These are phyloP conservation scores for Silene uniflora DNA, from an alignment of 148 eudicot species.

Conservation along the genomic window DNA sequence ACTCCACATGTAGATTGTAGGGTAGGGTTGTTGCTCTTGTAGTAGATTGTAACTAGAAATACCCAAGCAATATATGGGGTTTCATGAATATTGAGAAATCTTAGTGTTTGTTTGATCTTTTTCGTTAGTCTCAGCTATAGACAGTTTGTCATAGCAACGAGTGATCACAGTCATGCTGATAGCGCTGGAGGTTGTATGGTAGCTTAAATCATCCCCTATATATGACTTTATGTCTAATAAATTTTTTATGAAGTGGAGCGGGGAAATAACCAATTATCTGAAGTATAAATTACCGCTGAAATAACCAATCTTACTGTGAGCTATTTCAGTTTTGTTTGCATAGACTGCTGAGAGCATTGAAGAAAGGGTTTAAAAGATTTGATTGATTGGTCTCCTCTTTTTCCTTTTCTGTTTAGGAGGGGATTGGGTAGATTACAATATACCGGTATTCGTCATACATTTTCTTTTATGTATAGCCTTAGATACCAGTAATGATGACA, in stretches of 20 bases:
- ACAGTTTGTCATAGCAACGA: neutral
- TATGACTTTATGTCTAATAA: neutral
- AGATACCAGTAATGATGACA: neutral
- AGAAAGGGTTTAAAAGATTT: neutral
- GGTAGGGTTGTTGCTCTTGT: neutral
- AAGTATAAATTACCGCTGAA: neutral
- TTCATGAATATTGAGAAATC: neutral
- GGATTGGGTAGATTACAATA: neutral
- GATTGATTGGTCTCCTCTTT: neutral
- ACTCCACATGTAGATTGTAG: neutral
- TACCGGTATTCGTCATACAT: neutral
- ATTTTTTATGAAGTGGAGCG: neutral
- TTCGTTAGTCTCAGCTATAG: neutral
- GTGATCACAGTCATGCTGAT: neutral
- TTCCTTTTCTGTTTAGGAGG: neutral
- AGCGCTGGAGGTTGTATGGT: neutral
- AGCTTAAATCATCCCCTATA: neutral
- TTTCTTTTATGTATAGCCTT: neutral
- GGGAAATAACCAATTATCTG: neutral
- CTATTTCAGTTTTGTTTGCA: neutral
- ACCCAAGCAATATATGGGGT: neutral
- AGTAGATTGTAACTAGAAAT: neutral
- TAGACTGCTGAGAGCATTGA: neutral
- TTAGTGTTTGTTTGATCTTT: neutral
- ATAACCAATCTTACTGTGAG: neutral